phyloP scores from a whole-genome alignment of 1,139 yeast species.

The Taphrina wiesneri region DNA sequence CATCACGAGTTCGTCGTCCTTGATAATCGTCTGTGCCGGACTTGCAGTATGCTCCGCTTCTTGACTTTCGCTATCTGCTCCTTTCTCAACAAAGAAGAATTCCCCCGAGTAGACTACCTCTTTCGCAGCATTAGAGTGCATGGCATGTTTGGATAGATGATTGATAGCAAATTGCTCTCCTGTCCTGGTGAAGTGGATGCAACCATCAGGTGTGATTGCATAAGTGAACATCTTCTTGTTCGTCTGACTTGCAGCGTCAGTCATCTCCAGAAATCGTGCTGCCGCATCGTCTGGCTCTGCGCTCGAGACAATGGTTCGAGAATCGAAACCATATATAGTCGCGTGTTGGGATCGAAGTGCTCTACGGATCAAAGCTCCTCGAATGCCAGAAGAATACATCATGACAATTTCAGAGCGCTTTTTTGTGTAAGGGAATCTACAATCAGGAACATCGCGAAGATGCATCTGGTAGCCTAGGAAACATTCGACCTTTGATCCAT shows the following conservation, averaged over 20 bases:
- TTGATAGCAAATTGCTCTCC: constrained; percentile 31
- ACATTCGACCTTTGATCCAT: constrained; percentile 7
- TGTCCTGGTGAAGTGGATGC: constrained; percentile 29
- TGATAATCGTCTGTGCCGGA: constrained; percentile 25
- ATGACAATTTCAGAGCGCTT: constrained; percentile 25
- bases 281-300: constrained; percentile 30
- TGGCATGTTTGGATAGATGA: constrained; percentile 30
- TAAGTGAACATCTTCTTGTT: constrained; percentile 29
- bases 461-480: constrained; percentile 26
- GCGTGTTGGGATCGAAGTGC: constrained; percentile 28
- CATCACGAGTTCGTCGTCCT: constrained; percentile 22
- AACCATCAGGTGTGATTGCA: constrained; percentile 30
- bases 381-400: constrained; percentile 27
- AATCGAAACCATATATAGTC: constrained; percentile 30
- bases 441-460: constrained; percentile 30
- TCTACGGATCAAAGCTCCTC: constrained; percentile 21
- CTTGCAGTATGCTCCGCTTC: constrained; percentile 9
- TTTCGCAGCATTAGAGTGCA: constrained; percentile 32
- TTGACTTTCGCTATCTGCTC: not conserved
- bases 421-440: constrained; percentile 19
- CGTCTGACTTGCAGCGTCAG: constrained; percentile 19
- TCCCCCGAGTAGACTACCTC: constrained; percentile 34
- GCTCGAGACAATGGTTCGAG: constrained; percentile 23
- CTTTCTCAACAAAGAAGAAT: constrained; percentile 26
- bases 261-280: constrained; percentile 27